A percentile compares a stretch with the other conserved stretches of the same genome.
Evolutionary conservation across 192 early-diverging fungal genomes (phyloP).

Genomic region (Mortierella hygrophila): DNA sequence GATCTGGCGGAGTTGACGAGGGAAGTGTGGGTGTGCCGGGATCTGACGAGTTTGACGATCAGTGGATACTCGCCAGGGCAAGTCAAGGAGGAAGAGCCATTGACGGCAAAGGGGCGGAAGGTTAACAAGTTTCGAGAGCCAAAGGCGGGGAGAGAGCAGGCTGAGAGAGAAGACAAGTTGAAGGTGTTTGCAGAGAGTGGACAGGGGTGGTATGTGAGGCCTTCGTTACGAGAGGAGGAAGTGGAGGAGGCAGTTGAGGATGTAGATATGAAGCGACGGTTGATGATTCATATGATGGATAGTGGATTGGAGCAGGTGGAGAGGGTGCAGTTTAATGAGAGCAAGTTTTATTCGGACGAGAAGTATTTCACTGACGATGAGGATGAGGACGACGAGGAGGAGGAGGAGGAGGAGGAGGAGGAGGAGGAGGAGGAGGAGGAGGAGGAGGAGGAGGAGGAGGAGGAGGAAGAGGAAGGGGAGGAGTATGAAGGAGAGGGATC

Average conservation of each 20-base stretch:
- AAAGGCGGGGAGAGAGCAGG: not conserved
- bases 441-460: not conserved
- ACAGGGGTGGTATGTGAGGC: conserved; percentile 10
- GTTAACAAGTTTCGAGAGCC: not conserved
- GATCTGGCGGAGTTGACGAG: not conserved
- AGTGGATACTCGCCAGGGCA: not conserved
- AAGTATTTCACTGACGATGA: not conserved
- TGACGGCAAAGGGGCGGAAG: not conserved
- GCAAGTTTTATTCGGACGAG: not conserved
- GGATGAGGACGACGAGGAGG: not conserved
- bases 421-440: no score
- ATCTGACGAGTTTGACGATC: conserved; percentile 2
- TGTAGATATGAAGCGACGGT: not conserved
- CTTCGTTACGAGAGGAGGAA: not conserved
- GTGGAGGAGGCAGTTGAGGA: not conserved
- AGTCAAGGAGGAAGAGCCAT: not conserved
- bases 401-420: not conserved
- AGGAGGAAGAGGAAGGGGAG: not conserved
- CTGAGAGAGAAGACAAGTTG: not conserved
- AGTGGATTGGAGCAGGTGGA: not conserved
- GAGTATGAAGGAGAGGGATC: not conserved
- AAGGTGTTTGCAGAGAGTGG: not conserved
- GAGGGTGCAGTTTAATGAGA: conserved; percentile 5
- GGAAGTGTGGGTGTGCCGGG: conserved; percentile 4
- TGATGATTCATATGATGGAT: conserved; percentile 1